phyloP scores from a whole-genome alignment of 257 asterid species.

The Nicotiana paniculata region DNA sequence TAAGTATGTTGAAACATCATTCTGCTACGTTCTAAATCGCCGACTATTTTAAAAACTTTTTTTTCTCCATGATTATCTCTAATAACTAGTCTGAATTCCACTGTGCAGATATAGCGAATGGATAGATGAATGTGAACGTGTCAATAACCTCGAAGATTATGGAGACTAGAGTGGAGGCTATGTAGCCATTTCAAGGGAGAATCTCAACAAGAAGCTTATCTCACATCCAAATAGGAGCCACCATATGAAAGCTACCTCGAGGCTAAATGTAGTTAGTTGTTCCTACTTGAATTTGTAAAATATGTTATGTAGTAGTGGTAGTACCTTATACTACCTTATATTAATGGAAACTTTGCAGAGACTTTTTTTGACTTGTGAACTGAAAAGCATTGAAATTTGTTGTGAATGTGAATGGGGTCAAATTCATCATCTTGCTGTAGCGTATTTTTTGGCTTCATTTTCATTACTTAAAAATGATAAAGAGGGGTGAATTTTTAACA shows the following conservation, averaged over 20 bases:
- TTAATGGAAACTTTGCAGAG: not conserved
- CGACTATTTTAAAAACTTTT: not conserved
- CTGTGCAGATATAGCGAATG: constrained; percentile 72
- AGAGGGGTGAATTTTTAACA: too few relatives aligned
- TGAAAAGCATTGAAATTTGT: not conserved
- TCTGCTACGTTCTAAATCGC: not conserved
- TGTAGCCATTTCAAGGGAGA: not conserved
- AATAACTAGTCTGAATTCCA: not conserved
- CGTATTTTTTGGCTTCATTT: too few relatives aligned
- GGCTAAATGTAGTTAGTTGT: not conserved
- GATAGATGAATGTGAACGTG: constrained; percentile 96
- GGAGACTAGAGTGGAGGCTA: constrained; percentile 26
- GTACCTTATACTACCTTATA: not conserved
- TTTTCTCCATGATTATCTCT: not conserved
- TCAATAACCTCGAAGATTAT: constrained; percentile 59
- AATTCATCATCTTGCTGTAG: too few relatives aligned
- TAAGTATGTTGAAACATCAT: constrained; percentile 21
- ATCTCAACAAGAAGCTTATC: not conserved
- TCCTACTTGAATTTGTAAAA: not conserved
- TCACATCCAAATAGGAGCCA: not conserved
- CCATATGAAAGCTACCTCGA: not conserved
- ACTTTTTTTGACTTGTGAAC: not conserved
- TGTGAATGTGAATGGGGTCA: not conserved
- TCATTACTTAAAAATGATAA: too few relatives aligned
- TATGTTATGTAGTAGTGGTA: not conserved